These are phyloP conservation scores for Daldinia loculata DNA, from an alignment of 495 filamentous ascomycete species.

Conservation along the genomic window DNA sequence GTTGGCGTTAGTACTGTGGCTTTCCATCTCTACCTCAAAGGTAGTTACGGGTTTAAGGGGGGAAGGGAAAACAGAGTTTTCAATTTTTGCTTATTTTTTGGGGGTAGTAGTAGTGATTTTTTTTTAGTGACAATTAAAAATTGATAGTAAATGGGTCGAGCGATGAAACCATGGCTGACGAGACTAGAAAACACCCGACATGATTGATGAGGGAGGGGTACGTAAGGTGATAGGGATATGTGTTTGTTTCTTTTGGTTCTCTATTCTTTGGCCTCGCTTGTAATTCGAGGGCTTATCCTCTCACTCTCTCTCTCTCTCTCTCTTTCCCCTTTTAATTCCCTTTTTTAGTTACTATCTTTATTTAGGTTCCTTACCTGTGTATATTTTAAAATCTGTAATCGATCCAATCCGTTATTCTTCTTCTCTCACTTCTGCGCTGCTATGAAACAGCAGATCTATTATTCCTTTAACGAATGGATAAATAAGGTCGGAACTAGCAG, in stretches of 20 bases:
- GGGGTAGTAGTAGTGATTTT: slow-evolving; percentile 29
- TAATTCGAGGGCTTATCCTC: neutral
- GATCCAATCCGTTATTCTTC: neutral
- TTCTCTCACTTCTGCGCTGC: neutral
- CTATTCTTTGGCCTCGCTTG: neutral
- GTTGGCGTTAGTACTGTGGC: slow-evolving; percentile 45
- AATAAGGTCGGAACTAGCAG: neutral
- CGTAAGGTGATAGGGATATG: neutral
- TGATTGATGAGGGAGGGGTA: slow-evolving; percentile 21
- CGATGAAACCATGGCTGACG: slow-evolving; percentile 42
- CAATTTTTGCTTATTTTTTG: slow-evolving; percentile 35
- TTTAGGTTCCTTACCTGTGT: neutral
- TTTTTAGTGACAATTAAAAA: slow-evolving; percentile 43
- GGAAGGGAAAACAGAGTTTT: slow-evolving; percentile 39
- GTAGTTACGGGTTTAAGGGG: slow-evolving; percentile 29
- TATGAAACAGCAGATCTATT: neutral
- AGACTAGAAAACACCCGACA: slow-evolving; percentile 40
- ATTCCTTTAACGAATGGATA: neutral
- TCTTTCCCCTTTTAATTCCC: neutral
- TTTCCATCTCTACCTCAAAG: slow-evolving; percentile 54
- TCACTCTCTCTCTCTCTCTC: neutral
- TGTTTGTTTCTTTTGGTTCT: slow-evolving; percentile 17
- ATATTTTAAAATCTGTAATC: neutral
- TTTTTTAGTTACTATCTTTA: neutral
- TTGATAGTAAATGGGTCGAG: slow-evolving; percentile 35